A percentile compares a stretch with the other conserved stretches of the same genome.
These are phyloP conservation scores for Chalara sp. DNA, from an alignment of 2,329 filamentous ascomycete species.

Conservation along the genomic window DNA sequence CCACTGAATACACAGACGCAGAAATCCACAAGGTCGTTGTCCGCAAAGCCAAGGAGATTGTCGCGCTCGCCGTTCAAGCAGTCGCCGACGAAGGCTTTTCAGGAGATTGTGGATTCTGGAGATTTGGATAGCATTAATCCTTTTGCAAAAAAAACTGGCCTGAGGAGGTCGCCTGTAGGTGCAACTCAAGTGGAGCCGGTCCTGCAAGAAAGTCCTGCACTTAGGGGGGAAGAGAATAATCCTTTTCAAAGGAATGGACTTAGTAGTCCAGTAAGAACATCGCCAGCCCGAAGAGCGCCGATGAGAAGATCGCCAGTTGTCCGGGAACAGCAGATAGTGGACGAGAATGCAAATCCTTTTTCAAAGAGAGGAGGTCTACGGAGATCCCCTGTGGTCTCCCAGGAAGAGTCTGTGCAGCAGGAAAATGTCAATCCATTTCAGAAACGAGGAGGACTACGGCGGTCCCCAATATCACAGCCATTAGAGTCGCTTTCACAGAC, in stretches of 20 bases:
- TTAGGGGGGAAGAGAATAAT: neutral
- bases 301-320: no score
- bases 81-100: constrained; percentile 1
- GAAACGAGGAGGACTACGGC: constrained; percentile 6
- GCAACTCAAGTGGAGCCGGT: neutral
- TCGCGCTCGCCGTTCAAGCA: constrained; percentile 21
- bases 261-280: constrained; percentile 2
- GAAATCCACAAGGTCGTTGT: constrained; percentile 11
- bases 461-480: constrained; percentile 6
- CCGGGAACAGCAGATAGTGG: neutral
- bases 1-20: neutral
- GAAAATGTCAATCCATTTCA: constrained; percentile 7
- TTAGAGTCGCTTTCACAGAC: neutral
- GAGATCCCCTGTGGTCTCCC: constrained; percentile 8
- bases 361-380: constrained; percentile 10
- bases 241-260: neutral
- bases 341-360: constrained; percentile 9
- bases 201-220: neutral
- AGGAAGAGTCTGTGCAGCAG: neutral
- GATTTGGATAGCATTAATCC: constrained; percentile 15
- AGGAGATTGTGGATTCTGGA: neutral
- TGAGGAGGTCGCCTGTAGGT: constrained; percentile 17
- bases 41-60: constrained; percentile 22
- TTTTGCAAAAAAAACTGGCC: constrained; percentile 20
- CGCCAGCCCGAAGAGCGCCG: neutral